Conservation (phyloP, 1,284 basidiomycete genomes). For the Puccinia triticina region DNA sequence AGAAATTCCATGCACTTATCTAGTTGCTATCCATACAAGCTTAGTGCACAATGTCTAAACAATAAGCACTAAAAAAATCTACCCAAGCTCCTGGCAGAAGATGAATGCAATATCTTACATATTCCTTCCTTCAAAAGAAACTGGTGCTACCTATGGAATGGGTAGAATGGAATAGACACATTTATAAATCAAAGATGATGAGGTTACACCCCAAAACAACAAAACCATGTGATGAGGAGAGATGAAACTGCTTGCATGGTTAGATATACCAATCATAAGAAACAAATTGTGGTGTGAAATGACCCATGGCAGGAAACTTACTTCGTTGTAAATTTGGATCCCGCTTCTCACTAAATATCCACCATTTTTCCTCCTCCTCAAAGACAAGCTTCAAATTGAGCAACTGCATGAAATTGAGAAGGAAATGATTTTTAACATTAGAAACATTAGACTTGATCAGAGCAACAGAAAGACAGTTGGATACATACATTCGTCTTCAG, state of each 20-base stretch:
- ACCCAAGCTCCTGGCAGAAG: too few species aligned
- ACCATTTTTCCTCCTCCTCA: constrained; percentile 35
- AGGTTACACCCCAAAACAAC: not conserved
- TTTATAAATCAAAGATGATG: not conserved
- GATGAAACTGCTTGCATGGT: not conserved
- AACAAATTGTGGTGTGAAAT: not conserved
- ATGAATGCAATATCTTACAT: too few species aligned
- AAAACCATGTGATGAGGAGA: not conserved
- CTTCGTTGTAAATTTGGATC: not conserved
- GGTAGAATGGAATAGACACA: too few species aligned
- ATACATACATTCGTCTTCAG: constrained; percentile 48
- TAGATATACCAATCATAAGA: not conserved
- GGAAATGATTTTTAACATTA: not conserved
- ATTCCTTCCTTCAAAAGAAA: too few species aligned
- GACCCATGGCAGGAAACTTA: not conserved
- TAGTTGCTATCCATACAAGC: too few species aligned
- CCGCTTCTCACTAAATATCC: not conserved
- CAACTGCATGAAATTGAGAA: constrained; percentile 21
- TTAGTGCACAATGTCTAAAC: too few species aligned
- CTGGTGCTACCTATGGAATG: too few species aligned
- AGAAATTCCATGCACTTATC: too few species aligned
- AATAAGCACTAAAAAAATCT: too few species aligned
- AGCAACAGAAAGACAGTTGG: not conserved
- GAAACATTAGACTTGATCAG: not conserved
- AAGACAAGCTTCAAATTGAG: constrained; percentile 46